phyloP scores from a whole-genome alignment of 2,329 filamentous ascomycete genomes.

The Helicocarpus griseus region DNA sequence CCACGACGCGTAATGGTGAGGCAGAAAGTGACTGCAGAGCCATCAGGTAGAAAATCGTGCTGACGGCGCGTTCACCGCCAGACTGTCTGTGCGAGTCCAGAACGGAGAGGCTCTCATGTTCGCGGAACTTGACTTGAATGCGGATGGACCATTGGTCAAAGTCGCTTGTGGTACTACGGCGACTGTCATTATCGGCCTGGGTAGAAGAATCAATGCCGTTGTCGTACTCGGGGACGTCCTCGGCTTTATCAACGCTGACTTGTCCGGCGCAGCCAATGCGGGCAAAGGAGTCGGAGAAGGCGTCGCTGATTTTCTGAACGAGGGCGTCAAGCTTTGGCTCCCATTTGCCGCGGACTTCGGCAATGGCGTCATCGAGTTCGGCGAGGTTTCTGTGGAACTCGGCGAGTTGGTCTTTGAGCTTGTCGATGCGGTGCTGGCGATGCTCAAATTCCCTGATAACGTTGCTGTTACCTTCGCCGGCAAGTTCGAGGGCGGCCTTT shows the following conservation, averaged over 20 bases:
- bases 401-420: conserved; percentile 50
- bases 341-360: conserved; percentile 60
- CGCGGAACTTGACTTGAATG: conserved; percentile 89
- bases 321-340: conserved; percentile 74
- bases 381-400: conserved; percentile 47
- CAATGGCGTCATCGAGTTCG: conserved; percentile 49
- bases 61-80: conserved; percentile 89
- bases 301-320: conserved; percentile 71
- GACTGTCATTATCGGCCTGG: conserved; percentile 9
- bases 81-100: conserved; percentile 91
- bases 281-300: conserved; percentile 87
- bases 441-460: conserved; percentile 69
- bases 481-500: conserved; percentile 65
- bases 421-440: conserved; percentile 60
- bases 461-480: conserved; percentile 66
- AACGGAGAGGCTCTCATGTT: conserved; percentile 71
- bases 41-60: conserved; percentile 98
- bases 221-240: conserved; percentile 19
- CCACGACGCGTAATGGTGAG: conserved; percentile 93
- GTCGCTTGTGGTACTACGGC: conserved; percentile 47
- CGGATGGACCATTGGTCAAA: conserved; percentile 92
- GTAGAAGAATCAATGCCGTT: conserved; percentile 16
- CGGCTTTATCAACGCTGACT: conserved; percentile 70
- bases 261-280: conserved; percentile 92
- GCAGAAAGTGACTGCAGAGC: conserved; percentile 87